A percentile compares a stretch with the other conserved stretches of the same genome.
These are phyloP conservation scores for Colletotrichum salicis DNA, from an alignment of 2,329 filamentous ascomycete species.

Conservation along the genomic window DNA sequence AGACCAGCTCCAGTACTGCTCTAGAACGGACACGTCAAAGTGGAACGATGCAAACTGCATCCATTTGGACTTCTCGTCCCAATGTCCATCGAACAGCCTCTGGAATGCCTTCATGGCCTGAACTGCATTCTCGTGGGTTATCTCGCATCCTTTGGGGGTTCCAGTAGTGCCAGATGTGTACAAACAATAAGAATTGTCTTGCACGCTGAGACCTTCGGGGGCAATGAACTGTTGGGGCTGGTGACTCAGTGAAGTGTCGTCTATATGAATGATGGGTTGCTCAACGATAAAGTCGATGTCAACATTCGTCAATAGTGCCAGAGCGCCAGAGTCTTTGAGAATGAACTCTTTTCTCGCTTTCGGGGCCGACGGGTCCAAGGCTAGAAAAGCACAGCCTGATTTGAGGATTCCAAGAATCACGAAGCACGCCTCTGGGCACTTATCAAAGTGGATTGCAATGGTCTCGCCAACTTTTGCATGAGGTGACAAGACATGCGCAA, in stretches of 20 bases:
- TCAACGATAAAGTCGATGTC: conserved; percentile 47
- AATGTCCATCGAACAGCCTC: conserved; percentile 78
- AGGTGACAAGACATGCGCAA: conserved; percentile 72
- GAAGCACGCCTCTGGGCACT: conserved; percentile 86
- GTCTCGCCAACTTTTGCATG: conserved; percentile 67
- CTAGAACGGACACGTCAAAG: conserved; percentile 92
- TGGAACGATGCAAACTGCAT: conserved; percentile 94
- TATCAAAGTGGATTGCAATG: conserved; percentile 83
- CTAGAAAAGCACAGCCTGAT: conserved; percentile 82
- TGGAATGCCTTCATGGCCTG: conserved; percentile 92
- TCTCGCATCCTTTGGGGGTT: conserved; percentile 86
- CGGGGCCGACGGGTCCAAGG: conserved; percentile 81
- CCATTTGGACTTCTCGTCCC: conserved; percentile 80
- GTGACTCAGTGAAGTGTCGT: conserved; percentile 44
- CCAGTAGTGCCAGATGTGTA: conserved; percentile 92
- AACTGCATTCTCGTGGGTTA: conserved; percentile 88
- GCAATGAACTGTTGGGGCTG: conserved; percentile 39
- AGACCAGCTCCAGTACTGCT: conserved; percentile 96
- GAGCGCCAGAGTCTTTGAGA: conserved; percentile 75
- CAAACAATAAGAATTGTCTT: conserved; percentile 80
- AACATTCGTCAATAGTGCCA: conserved; percentile 68
- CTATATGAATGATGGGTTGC: conserved; percentile 47
- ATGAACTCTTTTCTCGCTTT: conserved; percentile 81
- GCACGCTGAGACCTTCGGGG: conserved; percentile 39
- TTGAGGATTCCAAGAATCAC: conserved; percentile 85